These are phyloP conservation scores for Tuber borchii DNA, from an alignment of 495 filamentous ascomycete genomes.

Conservation along the genomic window DNA sequence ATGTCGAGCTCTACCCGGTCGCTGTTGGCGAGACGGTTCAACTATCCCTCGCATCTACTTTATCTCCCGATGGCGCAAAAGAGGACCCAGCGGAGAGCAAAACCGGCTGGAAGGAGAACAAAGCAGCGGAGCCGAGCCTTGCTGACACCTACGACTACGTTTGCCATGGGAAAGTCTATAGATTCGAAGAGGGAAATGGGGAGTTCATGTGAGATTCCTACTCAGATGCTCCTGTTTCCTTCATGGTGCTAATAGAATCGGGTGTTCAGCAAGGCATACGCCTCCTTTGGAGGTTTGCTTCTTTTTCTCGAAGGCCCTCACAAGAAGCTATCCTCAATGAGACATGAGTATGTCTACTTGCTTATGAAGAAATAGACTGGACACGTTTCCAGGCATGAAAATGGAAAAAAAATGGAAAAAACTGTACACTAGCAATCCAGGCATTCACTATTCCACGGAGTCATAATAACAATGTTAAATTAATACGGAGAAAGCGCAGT, in stretches of 20 bases:
- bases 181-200: constrained; percentile 81
- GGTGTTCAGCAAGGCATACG: constrained; percentile 68
- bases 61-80: constrained; percentile 74
- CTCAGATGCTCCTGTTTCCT: neutral
- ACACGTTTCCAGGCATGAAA: neutral
- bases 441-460: neutral
- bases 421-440: neutral
- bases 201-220: constrained; percentile 68
- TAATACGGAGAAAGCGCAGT: neutral
- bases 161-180: constrained; percentile 94
- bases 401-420: constrained; percentile 7
- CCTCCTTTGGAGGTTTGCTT: constrained; percentile 85
- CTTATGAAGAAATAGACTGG: constrained; percentile 72
- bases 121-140: constrained; percentile 61
- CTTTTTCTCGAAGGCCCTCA: constrained; percentile 88
- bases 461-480: neutral
- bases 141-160: constrained; percentile 96
- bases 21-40: constrained; percentile 63
- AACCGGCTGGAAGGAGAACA: constrained; percentile 67
- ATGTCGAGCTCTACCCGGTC: constrained; percentile 83
- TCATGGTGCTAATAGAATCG: neutral
- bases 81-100: constrained; percentile 55
- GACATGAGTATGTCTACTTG: constrained; percentile 89
- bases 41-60: constrained; percentile 71
- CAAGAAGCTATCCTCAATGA: constrained; percentile 83